A percentile compares a stretch with the other conserved stretches of the same genome.
Conservation (phyloP, 108 stramenopile genomes). For the Hondaea fermentalgiana region DNA sequence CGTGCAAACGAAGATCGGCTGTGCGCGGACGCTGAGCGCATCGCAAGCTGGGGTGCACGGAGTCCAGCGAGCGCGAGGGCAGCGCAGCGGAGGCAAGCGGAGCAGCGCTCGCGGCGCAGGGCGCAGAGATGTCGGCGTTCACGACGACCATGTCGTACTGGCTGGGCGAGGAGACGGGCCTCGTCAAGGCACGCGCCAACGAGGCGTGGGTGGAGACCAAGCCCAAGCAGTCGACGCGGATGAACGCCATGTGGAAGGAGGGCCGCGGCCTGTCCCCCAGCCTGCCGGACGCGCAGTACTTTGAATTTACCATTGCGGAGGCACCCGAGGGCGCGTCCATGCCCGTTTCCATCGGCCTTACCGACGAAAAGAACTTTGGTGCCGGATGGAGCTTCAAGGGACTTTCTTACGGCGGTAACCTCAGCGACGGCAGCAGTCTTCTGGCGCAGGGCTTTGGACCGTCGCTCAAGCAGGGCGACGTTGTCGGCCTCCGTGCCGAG, state of each 20-base stretch:
- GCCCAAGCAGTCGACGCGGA: background rate
- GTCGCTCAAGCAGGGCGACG: background rate
- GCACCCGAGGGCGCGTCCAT: background rate
- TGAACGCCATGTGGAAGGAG: slow-evolving; percentile 13
- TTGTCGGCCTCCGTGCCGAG: background rate
- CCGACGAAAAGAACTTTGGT: background rate
- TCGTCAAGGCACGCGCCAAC: background rate
- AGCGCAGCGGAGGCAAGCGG: too few relatives aligned
- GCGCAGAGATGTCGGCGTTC: background rate
- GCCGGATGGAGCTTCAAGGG: slow-evolving; percentile 7
- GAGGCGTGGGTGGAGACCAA: background rate
- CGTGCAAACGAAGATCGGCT: too few relatives aligned
- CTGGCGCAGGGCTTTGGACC: background rate
- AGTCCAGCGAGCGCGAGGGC: too few relatives aligned
- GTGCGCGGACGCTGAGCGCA: too few relatives aligned
- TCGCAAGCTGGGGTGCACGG: too few relatives aligned
- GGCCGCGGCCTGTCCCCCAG: background rate
- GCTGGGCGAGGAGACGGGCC: background rate
- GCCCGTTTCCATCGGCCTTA: background rate
- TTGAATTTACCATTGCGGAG: background rate
- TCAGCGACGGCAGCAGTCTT: background rate
- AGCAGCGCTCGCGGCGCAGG: too few relatives aligned
- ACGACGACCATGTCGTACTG: background rate
- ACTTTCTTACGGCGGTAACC: background rate
- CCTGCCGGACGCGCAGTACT: background rate